Evolutionary conservation across 306 rosid species (phyloP), one percentile per base, ranked within the genome.

Genomic region (Prunus dulcis): DNA sequence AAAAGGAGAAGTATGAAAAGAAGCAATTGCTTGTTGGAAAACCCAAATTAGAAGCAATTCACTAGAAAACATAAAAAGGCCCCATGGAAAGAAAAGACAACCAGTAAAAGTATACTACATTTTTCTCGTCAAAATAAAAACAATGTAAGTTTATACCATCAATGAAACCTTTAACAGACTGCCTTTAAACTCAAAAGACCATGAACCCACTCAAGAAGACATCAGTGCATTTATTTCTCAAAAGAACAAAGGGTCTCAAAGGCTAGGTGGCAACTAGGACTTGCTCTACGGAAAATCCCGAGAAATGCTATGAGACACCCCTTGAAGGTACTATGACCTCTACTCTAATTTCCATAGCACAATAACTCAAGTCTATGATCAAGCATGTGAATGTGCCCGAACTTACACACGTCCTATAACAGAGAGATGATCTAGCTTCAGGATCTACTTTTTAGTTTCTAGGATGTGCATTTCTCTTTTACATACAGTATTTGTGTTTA

Each of bases 381-480:
- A 25, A 53, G 10, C 20, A 30, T 65, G 49, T 38, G n/a, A 6
- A 9, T 22, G 38, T 49, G 32, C 15, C 32, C 41, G 20, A 15
- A 47, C 22, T 50, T 38, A 43, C 13, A 20, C 56, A 19, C 43
- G 9, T 38, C 27, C 41, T 69, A 17, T 49, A 46, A 55, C 4
- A 67, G 58, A 19, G 70, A 77, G 30, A 17, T 6, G 41, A 51
- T 32, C 14, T 50, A 51, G 69, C 41, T 76, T 27, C 73, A 70
- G 67, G 47, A 43, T 52, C 47, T 63, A 64, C 51, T 20, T 45
- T 15, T 23, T 18, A n/a, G 53, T 64, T 63, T 50, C 28, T 62
- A 18, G 5, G 43, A 34, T 19, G 5, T 25, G 60, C 25, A 15
- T 56, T 60, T 30, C 43, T 38, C 28, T 27, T n/a, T 49, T 57